These are phyloP conservation scores for Pleurotus platypus DNA, from an alignment of 768 basidiomycete species.

Conservation along the genomic window DNA sequence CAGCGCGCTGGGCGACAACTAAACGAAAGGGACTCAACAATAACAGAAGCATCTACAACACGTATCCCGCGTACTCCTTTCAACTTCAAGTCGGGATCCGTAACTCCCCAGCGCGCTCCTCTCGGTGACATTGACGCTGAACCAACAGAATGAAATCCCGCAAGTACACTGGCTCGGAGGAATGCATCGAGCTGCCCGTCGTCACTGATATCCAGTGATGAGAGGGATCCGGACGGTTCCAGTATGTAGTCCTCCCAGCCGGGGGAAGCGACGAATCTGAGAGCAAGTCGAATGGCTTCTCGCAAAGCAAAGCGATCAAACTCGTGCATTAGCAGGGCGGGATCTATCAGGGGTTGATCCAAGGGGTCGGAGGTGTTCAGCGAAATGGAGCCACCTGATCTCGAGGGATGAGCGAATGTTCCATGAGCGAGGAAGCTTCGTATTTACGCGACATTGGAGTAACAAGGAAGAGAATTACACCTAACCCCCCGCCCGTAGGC, in stretches of 20 bases:
- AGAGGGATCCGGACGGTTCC: conserved; percentile 14
- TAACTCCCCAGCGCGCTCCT: conserved; percentile 27
- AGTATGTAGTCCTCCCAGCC: conserved; percentile 25
- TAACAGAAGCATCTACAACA: conserved; percentile 34
- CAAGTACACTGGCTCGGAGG: conserved; percentile 16
- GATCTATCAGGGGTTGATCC: conserved; percentile 45
- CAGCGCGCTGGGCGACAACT: neutral
- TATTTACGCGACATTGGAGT: conserved; percentile 31
- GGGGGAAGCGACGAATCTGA: conserved; percentile 20
- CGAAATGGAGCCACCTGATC: conserved; percentile 32
- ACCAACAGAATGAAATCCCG: conserved; percentile 27
- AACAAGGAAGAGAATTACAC: conserved; percentile 21
- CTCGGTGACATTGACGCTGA: conserved; percentile 29
- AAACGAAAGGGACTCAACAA: conserved; percentile 19
- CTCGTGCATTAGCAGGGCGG: conserved; percentile 32
- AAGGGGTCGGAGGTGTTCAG: conserved; percentile 44
- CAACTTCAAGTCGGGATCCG: conserved; percentile 32
- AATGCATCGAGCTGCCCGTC: conserved; percentile 23
- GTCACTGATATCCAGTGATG: conserved; percentile 14
- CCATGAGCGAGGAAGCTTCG: neutral
- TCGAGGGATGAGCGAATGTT: neutral
- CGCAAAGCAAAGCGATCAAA: conserved; percentile 27
- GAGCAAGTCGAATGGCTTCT: conserved; percentile 17
- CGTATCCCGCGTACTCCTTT: conserved; percentile 31
- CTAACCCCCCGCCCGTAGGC: conserved; percentile 25